Evolutionary conservation across 495 filamentous ascomycete genomes (phyloP).

Genomic region (Neurospora hispaniola): DNA sequence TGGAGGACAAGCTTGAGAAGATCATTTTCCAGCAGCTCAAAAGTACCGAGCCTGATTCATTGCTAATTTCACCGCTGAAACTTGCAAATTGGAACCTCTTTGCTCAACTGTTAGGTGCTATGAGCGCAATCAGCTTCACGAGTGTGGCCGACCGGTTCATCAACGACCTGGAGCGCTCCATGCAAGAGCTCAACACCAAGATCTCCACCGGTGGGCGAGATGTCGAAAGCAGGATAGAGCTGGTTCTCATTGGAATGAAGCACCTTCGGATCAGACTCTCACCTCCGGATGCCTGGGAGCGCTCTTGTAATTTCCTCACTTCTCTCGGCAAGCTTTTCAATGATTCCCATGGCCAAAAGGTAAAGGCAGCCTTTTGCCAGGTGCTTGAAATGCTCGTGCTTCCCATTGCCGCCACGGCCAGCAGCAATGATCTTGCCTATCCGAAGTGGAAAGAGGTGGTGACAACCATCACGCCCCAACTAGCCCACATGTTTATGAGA

Average conservation of each 20-base stretch:
- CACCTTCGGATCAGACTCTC: slow-evolving; percentile 65
- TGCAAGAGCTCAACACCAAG: slow-evolving; percentile 61
- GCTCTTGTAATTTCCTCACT: slow-evolving; percentile 79
- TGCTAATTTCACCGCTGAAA: slow-evolving; percentile 66
- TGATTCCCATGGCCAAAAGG: slow-evolving; percentile 69
- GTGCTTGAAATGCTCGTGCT: slow-evolving; percentile 77
- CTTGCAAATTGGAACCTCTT: slow-evolving; percentile 94
- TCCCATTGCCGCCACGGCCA: slow-evolving; percentile 72
- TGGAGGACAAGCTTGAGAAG: slow-evolving; percentile 81
- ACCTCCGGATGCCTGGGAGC: slow-evolving; percentile 67
- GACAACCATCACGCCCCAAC: slow-evolving; percentile 58
- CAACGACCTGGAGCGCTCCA: slow-evolving; percentile 61
- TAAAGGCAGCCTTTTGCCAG: slow-evolving; percentile 91
- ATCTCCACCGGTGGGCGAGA: slow-evolving; percentile 46
- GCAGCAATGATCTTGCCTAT: slow-evolving; percentile 57
- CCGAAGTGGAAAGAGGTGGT: slow-evolving; percentile 82
- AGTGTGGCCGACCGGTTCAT: slow-evolving; percentile 76
- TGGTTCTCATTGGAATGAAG: slow-evolving; percentile 83
- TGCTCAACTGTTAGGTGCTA: slow-evolving; percentile 79
- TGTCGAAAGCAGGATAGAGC: slow-evolving; percentile 66
- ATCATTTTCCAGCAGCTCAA: slow-evolving; percentile 92
- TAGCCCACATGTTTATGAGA: slow-evolving; percentile 76
- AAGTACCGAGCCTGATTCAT: slow-evolving; percentile 71
- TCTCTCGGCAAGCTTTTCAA: slow-evolving; percentile 71
- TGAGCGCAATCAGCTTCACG: slow-evolving; percentile 84